Evolutionary conservation across 140 eudicot genomes (phyloP).

Genomic region (Stevia rebaudiana): DNA sequence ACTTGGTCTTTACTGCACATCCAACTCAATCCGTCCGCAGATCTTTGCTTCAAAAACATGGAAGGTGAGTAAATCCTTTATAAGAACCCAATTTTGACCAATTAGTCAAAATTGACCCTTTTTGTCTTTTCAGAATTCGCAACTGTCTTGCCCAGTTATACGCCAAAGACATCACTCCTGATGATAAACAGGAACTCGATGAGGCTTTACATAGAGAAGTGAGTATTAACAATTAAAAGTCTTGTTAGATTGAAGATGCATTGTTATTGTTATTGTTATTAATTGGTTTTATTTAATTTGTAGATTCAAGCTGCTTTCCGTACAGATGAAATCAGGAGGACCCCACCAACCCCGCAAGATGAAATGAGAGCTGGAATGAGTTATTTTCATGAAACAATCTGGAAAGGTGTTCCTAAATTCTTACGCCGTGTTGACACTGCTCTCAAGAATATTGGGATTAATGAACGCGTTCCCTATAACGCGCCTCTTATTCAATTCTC

Average conservation of each 20-base stretch:
- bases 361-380: constrained; percentile 99
- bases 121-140: constrained; percentile 49
- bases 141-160: constrained; percentile 83
- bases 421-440: constrained; percentile 98
- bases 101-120: neutral
- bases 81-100: neutral
- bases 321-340: constrained; percentile 89
- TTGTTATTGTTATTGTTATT: no score
- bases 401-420: constrained; percentile 97
- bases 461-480: constrained; percentile 93
- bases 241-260: no score
- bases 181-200: constrained; percentile 92
- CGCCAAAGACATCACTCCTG: constrained; percentile 90
- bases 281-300: constrained; percentile 21
- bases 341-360: constrained; percentile 95
- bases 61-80: constrained; percentile 48
- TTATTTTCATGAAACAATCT: constrained; percentile 94
- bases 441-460: constrained; percentile 85
- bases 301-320: constrained; percentile 99
- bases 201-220: constrained; percentile 98
- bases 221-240: constrained; percentile 10
- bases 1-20: constrained; percentile 90
- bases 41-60: constrained; percentile 97
- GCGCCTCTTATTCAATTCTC: constrained; percentile 98
- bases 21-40: constrained; percentile 93